phyloP scores from a whole-genome alignment of 2,329 filamentous ascomycete genomes.

The Leptographium flavum region DNA sequence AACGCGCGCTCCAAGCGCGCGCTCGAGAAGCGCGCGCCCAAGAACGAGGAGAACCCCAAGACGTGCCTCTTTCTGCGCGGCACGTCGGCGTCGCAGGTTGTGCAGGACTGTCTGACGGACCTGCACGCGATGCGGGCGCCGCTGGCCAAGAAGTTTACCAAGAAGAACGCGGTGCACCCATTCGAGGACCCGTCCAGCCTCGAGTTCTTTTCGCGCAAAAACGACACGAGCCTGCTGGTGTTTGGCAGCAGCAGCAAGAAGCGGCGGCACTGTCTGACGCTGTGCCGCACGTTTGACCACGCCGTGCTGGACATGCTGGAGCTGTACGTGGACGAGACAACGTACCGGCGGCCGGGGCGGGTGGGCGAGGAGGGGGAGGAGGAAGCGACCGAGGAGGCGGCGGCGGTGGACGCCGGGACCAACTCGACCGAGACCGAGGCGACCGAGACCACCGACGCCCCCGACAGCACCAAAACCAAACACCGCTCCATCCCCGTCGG shows the following conservation, averaged over 20 bases:
- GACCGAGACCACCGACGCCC: neutral
- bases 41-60: slow-evolving; percentile 80
- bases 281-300: slow-evolving; percentile 70
- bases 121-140: slow-evolving; percentile 75
- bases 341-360: slow-evolving; percentile 53
- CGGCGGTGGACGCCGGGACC: no score
- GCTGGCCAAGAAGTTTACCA: slow-evolving; percentile 78
- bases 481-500: slow-evolving; percentile 55
- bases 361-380: slow-evolving; percentile 50
- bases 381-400: no score
- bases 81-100: slow-evolving; percentile 67
- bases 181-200: slow-evolving; percentile 55
- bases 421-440: neutral
- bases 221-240: slow-evolving; percentile 60
- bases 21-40: slow-evolving; percentile 84
- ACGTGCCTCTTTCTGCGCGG: slow-evolving; percentile 80
- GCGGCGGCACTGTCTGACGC: slow-evolving; percentile 77
- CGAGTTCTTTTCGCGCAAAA: slow-evolving; percentile 90
- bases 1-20: slow-evolving; percentile 87
- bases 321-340: slow-evolving; percentile 63
- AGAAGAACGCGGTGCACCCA: slow-evolving; percentile 81
- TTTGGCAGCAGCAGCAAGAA: slow-evolving; percentile 87
- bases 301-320: slow-evolving; percentile 94
- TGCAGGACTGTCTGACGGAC: slow-evolving; percentile 74
- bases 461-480: no score